Conservation (phyloP, 371 early-diverging fungal species). For the Capillidium rhysosporum region DNA sequence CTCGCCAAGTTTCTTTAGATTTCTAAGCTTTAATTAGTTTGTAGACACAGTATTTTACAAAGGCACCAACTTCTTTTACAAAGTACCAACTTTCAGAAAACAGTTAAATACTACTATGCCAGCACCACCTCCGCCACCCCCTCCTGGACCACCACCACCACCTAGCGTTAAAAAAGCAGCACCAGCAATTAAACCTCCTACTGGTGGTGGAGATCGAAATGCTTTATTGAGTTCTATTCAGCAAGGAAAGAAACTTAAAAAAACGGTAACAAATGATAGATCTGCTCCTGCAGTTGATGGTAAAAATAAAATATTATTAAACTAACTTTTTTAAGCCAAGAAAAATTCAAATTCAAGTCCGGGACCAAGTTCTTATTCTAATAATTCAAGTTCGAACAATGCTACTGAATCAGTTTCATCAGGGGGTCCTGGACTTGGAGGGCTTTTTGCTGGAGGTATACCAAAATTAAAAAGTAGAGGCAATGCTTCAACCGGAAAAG, state of each 20-base stretch:
- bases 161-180: neutral
- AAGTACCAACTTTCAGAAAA: neutral
- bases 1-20: too few species aligned
- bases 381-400: conserved; percentile 6
- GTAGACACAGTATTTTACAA: too few species aligned
- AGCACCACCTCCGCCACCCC: neutral
- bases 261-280: conserved; percentile 61
- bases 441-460: conserved; percentile 42
- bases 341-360: conserved; percentile 1
- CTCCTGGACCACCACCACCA: neutral
- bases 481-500: conserved; percentile 16
- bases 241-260: conserved; percentile 47
- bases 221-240: conserved; percentile 53
- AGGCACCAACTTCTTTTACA: too few species aligned
- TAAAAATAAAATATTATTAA: conserved; percentile 8
- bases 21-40: too few species aligned
- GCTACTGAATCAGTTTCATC: conserved; percentile 10
- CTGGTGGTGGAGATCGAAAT: conserved; percentile 10
- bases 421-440: conserved; percentile 20
- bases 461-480: conserved; percentile 32
- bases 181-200: neutral
- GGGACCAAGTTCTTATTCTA: neutral
- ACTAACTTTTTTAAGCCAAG: neutral
- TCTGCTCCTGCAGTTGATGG: conserved; percentile 34
- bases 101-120: neutral